phyloP scores from a whole-genome alignment of 345 rosid genomes.

The Anacardium occidentale region DNA sequence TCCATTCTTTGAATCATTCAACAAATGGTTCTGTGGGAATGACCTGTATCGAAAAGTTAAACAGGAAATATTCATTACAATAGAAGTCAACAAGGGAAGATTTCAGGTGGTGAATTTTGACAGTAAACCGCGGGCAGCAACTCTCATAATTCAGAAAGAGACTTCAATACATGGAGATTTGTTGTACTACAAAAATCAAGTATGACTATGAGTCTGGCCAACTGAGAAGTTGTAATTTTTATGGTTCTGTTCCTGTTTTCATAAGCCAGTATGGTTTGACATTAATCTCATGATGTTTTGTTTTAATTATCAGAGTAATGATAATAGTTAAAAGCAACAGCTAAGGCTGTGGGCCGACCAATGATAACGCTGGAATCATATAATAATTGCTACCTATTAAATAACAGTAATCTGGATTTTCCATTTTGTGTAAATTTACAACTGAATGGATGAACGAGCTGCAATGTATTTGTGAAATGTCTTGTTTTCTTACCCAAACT shows the following conservation, averaged over 20 bases:
- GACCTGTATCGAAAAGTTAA: conserved; percentile 1
- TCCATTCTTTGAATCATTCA: conserved; percentile 3
- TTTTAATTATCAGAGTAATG: too few relatives aligned
- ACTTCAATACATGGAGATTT: conserved; percentile 6
- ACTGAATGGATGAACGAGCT: neutral
- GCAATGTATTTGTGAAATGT: neutral
- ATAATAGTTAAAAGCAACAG: neutral
- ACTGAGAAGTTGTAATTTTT: too few relatives aligned
- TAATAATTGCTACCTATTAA: conserved; percentile 8
- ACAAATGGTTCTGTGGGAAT: neutral
- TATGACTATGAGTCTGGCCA: neutral
- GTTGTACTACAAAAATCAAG: neutral
- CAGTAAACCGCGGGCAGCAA: neutral
- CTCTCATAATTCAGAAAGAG: conserved; percentile 11
- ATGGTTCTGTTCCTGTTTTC: conserved; percentile 4
- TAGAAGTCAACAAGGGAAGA: conserved; percentile 1
- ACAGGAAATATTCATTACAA: neutral
- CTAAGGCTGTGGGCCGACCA: conserved; percentile 13
- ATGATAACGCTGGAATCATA: conserved; percentile 25
- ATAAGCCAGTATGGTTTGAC: conserved; percentile 1
- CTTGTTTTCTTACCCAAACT: neutral
- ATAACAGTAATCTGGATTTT: neutral
- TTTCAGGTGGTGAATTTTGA: conserved; percentile 7
- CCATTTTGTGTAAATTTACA: neutral
- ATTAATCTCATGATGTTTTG: neutral